phyloP scores from a whole-genome alignment of 768 basidiomycete species.

The Kwoniella heveanensis region DNA sequence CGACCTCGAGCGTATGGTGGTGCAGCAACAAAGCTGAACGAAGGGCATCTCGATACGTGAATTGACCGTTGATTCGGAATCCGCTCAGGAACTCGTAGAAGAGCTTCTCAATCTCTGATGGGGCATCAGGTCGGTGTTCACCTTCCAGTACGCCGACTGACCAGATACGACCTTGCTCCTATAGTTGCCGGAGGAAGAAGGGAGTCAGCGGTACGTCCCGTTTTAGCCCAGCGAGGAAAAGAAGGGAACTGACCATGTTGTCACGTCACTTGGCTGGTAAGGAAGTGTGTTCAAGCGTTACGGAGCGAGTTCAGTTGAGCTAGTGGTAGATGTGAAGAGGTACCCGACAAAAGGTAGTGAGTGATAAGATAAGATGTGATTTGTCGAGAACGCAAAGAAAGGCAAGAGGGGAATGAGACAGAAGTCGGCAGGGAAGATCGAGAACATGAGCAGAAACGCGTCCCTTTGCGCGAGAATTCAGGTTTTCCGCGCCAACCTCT shows the following conservation, averaged over 20 bases:
- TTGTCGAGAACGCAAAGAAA: background rate
- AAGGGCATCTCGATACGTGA: slow-evolving; percentile 88
- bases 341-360: too few relatives aligned
- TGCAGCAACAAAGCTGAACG: slow-evolving; percentile 86
- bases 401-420: background rate
- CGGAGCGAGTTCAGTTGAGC: background rate
- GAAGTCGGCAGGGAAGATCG: slow-evolving; percentile 2
- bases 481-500: background rate
- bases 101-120: slow-evolving; percentile 77
- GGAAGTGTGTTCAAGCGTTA: too few relatives aligned
- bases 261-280: background rate
- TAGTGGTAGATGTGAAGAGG: background rate
- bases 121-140: slow-evolving; percentile 62
- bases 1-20: slow-evolving; percentile 81
- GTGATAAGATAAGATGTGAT: background rate
- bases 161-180: slow-evolving; percentile 29
- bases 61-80: slow-evolving; percentile 86
- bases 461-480: slow-evolving; percentile 9
- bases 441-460: slow-evolving; percentile 29
- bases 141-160: slow-evolving; percentile 21
- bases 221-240: too few relatives aligned
- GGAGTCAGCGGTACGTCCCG: too few relatives aligned
- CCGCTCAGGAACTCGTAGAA: slow-evolving; percentile 82
- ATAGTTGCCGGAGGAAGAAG: too few relatives aligned
- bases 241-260: slow-evolving; percentile 9